Evolutionary conservation across 805 yeast species (phyloP), one percentile per base, ranked within the genome.

Genomic region (Dipodascopsis tothii): DNA sequence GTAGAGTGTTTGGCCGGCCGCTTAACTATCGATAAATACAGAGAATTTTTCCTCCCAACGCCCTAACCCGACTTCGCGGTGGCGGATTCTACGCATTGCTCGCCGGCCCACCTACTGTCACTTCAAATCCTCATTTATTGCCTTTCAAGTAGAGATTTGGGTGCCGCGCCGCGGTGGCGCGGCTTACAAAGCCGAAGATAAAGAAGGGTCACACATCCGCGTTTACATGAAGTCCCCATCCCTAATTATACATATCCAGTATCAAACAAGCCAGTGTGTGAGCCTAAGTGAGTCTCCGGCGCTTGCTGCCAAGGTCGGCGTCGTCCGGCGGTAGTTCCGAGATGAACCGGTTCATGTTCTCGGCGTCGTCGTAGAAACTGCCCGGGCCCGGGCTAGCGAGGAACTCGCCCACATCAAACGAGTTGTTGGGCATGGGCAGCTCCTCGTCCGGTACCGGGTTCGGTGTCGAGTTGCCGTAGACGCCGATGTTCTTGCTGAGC

Each of bases 351-450:
- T 25, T 25, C 30, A 25, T 25, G 30, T 25, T 9, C 11, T 25
- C 30, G 14, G 30, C 30, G 30, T 44, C 44, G 22, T 44, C 43
- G 37, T 40, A 44, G 37, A 40, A 44, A 4, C 21, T 18, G 22
- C 21, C 32, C 5, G 48, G 44, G 5, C 43, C 44, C 4, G 48
- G 48, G 21, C 44, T 44, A 14, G 43, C 52, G 28, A 59, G 39
- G 45, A 57, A 58, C 25, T 59, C 61, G 35, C 52, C 60, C 18
- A 58, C 54, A 39, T 58, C 55, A 35, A 56, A 56, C 4, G 39
- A 40, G n/a, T 41, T 27, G 33, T 21, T 25, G 11, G 5, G 5
- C 21, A 17, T 5, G 14, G 45, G 45, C 5, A 35, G 36, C 7
- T 39, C 5, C 14, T 9, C 38, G 16, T 14, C 17, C 11, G 37